A percentile compares a stretch with the other conserved stretches of the same genome.
Evolutionary conservation across 805 yeast genomes (phyloP).

Genomic region (Candida ficus): DNA sequence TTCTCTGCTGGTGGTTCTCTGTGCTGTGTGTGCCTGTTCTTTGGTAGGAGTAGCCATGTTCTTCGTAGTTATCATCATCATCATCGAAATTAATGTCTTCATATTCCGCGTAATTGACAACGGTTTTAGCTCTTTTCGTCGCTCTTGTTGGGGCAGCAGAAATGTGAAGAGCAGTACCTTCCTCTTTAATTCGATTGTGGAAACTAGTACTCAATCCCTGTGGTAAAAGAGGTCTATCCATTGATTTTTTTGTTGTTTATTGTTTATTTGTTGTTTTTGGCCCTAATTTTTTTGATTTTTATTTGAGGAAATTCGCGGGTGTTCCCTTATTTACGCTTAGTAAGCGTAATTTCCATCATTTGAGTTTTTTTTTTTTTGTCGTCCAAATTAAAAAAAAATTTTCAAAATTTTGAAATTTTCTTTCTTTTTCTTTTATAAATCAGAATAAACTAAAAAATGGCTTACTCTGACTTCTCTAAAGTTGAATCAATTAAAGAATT

Average conservation of each 20-base stretch:
- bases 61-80: constrained; percentile 35
- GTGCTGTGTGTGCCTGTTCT: constrained; percentile 1
- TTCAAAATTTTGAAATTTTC: not conserved
- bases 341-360: constrained; percentile 1
- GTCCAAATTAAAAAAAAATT: constrained; percentile 4
- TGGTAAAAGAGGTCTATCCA: constrained; percentile 39
- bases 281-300: not conserved
- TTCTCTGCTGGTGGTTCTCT: constrained; percentile 6
- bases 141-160: constrained; percentile 74
- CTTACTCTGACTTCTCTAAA: constrained; percentile 78
- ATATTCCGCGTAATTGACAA: constrained; percentile 78
- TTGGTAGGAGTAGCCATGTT: constrained; percentile 8
- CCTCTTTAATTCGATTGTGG: constrained; percentile 65
- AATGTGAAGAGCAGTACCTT: constrained; percentile 65
- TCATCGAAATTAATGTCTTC: constrained; percentile 60
- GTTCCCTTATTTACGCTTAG: not conserved
- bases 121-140: constrained; percentile 66
- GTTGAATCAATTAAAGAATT: constrained; percentile 68
- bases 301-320: constrained; percentile 3
- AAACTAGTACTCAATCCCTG: constrained; percentile 81
- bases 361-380: not conserved
- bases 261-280: not conserved
- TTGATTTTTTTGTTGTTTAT: constrained; percentile 1
- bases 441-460: constrained; percentile 37
- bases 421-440: constrained; percentile 1